Base-by-base conservation (phyloP, 78 protist genomes). In the Dictyostelium capitatum region DNA sequence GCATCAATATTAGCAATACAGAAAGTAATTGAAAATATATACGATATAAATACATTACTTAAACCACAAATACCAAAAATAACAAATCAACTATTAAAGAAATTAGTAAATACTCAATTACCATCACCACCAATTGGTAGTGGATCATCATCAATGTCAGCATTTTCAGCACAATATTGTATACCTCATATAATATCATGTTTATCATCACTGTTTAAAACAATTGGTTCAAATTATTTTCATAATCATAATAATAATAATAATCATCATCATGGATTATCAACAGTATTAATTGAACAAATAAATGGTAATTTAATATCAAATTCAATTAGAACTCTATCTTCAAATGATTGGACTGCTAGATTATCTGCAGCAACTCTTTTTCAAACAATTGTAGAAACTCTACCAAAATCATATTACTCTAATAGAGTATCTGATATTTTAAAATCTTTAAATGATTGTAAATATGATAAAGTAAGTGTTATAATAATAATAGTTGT, bases 401-500 rank as follows among this genome's bases (percentile, higher is more conserved):
- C 25, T 75, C 51, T 75, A 6, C 82, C 82, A 28, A 46, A 43
- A 75, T 28, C 54, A 11, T 75, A 19, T 50, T 75, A 50, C 23
- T 28, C 15, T 9, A 28, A 43, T 50, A 23, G 51, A 7, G 11
- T 48, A 23, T 15, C 20, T 50, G 65, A 75, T 25, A 75, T 75
- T 50, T 28, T 75, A 50, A 75, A 75, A 75, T 23, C 82, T 75
- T 50, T 75, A 28, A 43, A 75, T 37, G 82, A 75, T 75, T 48
- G 65, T 48, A 46, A 75, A 75, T 37, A 75, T 75, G 82, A 75
- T 50, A 75, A 50, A 50, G 82, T 75, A 75, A 30, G 37, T 75
- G 51, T 75, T 10, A 15, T 17, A 4, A 11, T 74, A n/a, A n/a
- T n/a, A n/a, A n/a, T n/a, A n/a, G n/a, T n/a, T n/a, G n/a, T n/a